Evolutionary conservation across 768 basidiomycete species (phyloP).

Genomic region (Trametes gibbosa): DNA sequence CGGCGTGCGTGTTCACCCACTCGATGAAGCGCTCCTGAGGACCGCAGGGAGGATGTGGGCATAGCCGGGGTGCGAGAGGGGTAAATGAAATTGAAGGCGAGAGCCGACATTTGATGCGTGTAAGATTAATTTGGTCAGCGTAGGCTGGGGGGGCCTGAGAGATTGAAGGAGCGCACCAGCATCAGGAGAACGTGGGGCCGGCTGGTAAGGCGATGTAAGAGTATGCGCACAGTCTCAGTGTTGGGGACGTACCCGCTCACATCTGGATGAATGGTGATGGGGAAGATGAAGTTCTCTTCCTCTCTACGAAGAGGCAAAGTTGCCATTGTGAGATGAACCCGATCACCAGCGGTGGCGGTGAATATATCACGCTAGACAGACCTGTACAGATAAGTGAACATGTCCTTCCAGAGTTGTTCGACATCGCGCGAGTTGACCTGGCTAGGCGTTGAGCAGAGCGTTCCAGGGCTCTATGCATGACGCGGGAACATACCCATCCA

Average conservation of each 20-base stretch:
- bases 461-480: neutral
- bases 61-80: neutral
- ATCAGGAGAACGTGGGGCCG: conserved; percentile 72
- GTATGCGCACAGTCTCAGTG: neutral
- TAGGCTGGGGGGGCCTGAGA: neutral
- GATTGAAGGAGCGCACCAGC: conserved; percentile 44
- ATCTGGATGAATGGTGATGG: conserved; percentile 78
- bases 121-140: neutral
- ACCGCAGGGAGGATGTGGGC: too few relatives aligned
- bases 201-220: conserved; percentile 30
- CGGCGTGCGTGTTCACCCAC: conserved; percentile 68
- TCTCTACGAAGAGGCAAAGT: neutral
- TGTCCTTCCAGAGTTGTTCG: conserved; percentile 75
- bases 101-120: neutral
- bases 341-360: neutral
- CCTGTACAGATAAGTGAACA: conserved; percentile 67
- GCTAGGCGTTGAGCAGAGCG: neutral
- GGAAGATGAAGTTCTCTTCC: conserved; percentile 58
- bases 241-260: conserved; percentile 52
- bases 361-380: conserved; percentile 21
- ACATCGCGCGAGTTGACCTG: conserved; percentile 65
- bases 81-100: neutral
- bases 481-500: conserved; percentile 50
- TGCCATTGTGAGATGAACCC: too few relatives aligned
- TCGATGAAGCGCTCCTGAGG: conserved; percentile 76